Evolutionary conservation across 441 rosid species (phyloP).

Genomic region (Syzygium malaccense): DNA sequence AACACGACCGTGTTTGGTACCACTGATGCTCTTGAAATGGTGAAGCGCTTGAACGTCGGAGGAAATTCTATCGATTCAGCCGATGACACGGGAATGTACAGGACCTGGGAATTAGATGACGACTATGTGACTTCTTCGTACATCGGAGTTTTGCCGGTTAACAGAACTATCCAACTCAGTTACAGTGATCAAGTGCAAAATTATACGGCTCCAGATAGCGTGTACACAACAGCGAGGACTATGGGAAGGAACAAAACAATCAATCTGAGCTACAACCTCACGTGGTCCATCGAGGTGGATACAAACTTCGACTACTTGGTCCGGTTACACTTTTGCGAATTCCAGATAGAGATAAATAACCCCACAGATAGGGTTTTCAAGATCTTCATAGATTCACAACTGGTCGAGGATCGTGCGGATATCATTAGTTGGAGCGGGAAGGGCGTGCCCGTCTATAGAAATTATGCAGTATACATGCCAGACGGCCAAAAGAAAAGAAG

Average conservation of each 20-base stretch:
- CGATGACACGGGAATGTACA: not conserved
- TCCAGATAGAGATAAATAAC: not conserved
- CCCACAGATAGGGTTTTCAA: not conserved
- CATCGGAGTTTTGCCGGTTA: not conserved
- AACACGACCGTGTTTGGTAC: rapidly evolving
- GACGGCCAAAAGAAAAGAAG: not conserved
- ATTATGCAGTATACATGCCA: not conserved
- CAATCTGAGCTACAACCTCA: not conserved
- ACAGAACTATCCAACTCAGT: not conserved
- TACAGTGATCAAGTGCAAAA: not conserved
- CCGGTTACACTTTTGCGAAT: slow-evolving; percentile 8
- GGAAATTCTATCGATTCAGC: not conserved
- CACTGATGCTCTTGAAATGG: not conserved
- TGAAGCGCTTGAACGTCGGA: slow-evolving; percentile 4
- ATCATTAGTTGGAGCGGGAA: not conserved
- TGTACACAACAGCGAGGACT: not conserved
- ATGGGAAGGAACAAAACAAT: not conserved
- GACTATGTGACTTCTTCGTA: not conserved
- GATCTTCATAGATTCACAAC: not conserved
- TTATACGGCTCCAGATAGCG: not conserved
- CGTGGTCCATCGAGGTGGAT: not conserved
- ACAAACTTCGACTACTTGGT: not conserved
- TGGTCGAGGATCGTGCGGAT: not conserved
- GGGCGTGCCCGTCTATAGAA: not conserved
- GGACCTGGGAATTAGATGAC: not conserved